Evolutionary conservation across 805 yeast genomes (phyloP).

Genomic region (Wickerhamomyces strasburgensis): DNA sequence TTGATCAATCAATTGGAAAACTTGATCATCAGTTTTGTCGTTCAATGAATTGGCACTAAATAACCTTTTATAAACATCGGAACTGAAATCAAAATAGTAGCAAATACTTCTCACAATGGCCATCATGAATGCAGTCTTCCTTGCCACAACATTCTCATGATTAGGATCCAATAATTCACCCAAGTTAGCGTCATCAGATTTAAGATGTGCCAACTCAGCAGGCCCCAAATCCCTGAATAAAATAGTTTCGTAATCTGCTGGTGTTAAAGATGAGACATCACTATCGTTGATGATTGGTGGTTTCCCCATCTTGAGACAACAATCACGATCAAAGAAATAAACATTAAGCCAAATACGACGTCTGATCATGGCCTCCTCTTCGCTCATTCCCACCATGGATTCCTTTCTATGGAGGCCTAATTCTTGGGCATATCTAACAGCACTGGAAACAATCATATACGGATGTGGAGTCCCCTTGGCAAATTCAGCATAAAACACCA

Average conservation of each 20-base stretch:
- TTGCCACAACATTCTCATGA: conserved; percentile 2
- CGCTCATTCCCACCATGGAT: conserved; percentile 31
- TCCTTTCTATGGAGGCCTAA: conserved; percentile 53
- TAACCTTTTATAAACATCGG: conserved; percentile 15
- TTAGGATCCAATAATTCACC: conserved; percentile 5
- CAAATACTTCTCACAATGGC: not conserved
- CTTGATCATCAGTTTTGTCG: conserved; percentile 14
- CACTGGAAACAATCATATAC: conserved; percentile 37
- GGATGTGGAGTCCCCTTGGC: conserved; percentile 37
- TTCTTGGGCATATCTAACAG: conserved; percentile 50
- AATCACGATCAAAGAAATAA: conserved; percentile 40
- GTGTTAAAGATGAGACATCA: conserved; percentile 28
- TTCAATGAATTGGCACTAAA: conserved; percentile 18
- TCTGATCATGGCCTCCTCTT: conserved; percentile 34
- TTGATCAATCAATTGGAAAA: conserved; percentile 14
- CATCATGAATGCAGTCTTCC: conserved; percentile 1
- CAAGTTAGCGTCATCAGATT: no score
- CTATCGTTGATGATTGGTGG: conserved; percentile 40
- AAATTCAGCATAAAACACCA: conserved; percentile 34
- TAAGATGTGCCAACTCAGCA: not conserved
- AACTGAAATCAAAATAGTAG: conserved; percentile 6
- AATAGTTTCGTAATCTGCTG: conserved; percentile 8
- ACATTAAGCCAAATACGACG: conserved; percentile 46
- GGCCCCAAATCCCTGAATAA: conserved; percentile 1
- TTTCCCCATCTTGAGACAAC: conserved; percentile 42